Base-by-base conservation (phyloP, 2,329 filamentous ascomycete genomes). In the Talaromyces atroroseus region DNA sequence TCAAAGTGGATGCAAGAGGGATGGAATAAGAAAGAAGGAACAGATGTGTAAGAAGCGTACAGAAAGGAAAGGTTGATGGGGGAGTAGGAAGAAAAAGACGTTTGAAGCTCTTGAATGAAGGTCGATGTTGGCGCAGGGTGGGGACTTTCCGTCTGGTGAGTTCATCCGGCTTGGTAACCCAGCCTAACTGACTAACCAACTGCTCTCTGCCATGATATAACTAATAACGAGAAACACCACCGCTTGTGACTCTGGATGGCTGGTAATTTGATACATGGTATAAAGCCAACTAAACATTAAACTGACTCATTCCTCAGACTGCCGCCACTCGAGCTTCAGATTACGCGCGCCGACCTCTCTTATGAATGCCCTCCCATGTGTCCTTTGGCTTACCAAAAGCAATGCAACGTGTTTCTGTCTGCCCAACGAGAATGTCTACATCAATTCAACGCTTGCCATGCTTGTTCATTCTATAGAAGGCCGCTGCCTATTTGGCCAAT, bases 71-170 rank as follows among this genome's bases (percentile, higher is more conserved):
- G 40, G 38, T 36, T 16, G 50, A 14, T 18, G 55, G 44, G 47
- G 36, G 32, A 48, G 38, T 34, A 42, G 42, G 45, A 56, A 18
- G 52, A 47, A 58, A 44, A 57, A 58, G 52, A 54, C 38, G 52
- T 34, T 48, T 42, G 52, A 49, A 49, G 56, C 42, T 50, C 61
- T 87, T 87, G 40, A 87, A 68, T 0, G 82, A 82, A 0, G 79
- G 81, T 11, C 84, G 69, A 54, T 46, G 54, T 50, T 56, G 20
- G 46, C 18, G 54, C 47, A 50, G 38, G n/a, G 54, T 56, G 54
- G 54, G 54, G 54, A 56, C 52, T 54, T 54, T 32, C 45, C 45
- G 52, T 34, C 52, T 26, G 40, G 40, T 44, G 40, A 20, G 40
- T 21, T 44, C n/a, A 42, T 44, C 40, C 40, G 18, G 10, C 40